These are phyloP conservation scores for Juglanconis oblonga DNA, from an alignment of 2,329 filamentous ascomycete species.

Conservation along the genomic window DNA sequence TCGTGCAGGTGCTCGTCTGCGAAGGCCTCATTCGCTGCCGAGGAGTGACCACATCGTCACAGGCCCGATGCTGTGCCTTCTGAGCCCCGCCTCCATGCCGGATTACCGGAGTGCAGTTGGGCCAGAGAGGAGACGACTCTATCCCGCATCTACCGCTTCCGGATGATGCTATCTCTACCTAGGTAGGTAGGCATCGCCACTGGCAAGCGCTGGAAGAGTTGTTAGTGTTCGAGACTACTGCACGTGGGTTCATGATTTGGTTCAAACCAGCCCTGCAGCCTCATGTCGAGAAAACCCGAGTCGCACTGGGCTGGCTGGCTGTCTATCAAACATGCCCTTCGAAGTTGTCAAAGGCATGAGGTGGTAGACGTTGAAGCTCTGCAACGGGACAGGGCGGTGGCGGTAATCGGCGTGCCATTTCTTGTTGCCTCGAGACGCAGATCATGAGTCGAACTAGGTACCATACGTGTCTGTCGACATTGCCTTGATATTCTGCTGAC, in stretches of 20 bases:
- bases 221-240: neutral
- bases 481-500: too few relatives aligned
- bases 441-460: too few relatives aligned
- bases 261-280: neutral
- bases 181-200: neutral
- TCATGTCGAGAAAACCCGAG: neutral
- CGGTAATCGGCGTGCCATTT: too few relatives aligned
- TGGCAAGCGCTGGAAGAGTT: neutral
- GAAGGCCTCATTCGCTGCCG: slow-evolving; percentile 2
- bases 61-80: neutral
- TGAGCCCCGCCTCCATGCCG: neutral
- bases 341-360: too few relatives aligned
- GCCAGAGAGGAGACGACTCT: neutral
- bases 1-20: neutral
- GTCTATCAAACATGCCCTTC: too few relatives aligned
- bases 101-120: neutral
- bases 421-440: too few relatives aligned
- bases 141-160: neutral
- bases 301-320: neutral
- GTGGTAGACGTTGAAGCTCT: too few relatives aligned
- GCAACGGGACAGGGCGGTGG: too few relatives aligned
- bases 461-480: too few relatives aligned
- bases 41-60: neutral
- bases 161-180: neutral
- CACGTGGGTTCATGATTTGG: neutral